Percentiles rank a stretch among this genome's conserved stretches.
Conservation (phyloP, 345 rosid species). For the Eucalyptus curtisii region DNA sequence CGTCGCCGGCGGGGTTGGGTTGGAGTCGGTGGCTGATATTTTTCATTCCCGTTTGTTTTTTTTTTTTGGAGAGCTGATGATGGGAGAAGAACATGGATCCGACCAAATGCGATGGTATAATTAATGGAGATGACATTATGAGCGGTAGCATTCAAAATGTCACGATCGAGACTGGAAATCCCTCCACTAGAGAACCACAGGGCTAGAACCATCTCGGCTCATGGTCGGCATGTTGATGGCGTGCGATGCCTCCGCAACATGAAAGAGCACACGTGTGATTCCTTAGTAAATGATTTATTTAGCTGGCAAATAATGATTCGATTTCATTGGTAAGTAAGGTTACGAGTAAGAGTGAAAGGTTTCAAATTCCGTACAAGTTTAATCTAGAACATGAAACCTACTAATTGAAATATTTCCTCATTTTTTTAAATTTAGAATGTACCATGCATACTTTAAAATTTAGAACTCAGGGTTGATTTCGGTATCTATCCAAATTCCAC, state of each 20-base stretch:
- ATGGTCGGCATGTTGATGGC: neutral
- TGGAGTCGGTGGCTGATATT: neutral
- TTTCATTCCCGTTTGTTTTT: neutral
- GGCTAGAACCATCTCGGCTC: neutral
- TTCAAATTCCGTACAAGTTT: fast-evolving
- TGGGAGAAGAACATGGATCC: neutral
- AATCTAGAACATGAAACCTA: fast-evolving
- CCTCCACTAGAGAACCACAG: neutral
- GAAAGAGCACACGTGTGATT: fast-evolving
- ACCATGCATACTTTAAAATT: fast-evolving
- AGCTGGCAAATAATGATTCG: neutral
- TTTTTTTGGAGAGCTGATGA: neutral
- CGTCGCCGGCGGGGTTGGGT: neutral
- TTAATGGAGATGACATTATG: neutral
- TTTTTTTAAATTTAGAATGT: no score
- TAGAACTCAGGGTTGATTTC: no score
- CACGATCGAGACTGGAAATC: fast-evolving
- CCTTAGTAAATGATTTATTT: neutral
- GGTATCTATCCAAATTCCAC: no score
- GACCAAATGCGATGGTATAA: neutral
- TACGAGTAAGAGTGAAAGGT: fast-evolving
- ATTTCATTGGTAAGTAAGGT: neutral
- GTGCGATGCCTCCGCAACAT: neutral
- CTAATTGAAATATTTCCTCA: fast-evolving
- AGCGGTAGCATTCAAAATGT: neutral